Evolutionary conservation across 2,329 filamentous ascomycete genomes (phyloP).

Genomic region (Calonectria fujianensis): DNA sequence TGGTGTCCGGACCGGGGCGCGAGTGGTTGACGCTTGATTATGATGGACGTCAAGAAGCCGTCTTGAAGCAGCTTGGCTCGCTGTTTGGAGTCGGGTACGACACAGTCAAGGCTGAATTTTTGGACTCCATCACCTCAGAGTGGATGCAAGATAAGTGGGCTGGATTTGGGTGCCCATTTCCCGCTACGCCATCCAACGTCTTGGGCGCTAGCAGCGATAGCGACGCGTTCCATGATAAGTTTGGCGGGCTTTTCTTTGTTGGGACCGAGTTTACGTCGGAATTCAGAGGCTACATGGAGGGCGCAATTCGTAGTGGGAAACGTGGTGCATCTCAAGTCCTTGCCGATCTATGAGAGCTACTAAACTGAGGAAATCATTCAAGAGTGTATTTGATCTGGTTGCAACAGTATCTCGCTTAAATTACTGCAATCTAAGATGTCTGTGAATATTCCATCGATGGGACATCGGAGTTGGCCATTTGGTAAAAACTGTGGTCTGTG

Average conservation of each 20-base stretch:
- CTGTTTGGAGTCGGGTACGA: constrained; percentile 32
- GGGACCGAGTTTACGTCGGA: constrained; percentile 41
- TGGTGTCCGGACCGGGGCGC: constrained; percentile 17
- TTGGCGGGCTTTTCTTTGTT: constrained; percentile 39
- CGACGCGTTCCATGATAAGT: background rate
- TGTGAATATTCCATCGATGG: background rate
- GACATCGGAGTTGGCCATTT: background rate
- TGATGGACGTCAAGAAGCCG: background rate
- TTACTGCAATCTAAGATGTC: background rate
- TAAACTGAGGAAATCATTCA: background rate
- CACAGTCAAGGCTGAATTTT: constrained; percentile 28
- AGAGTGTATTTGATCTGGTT: too few species aligned
- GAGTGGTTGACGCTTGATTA: constrained; percentile 19
- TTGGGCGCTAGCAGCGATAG: background rate
- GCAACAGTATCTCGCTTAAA: background rate
- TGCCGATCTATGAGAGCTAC: background rate
- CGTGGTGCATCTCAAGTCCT: constrained; percentile 32
- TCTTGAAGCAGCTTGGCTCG: constrained; percentile 30
- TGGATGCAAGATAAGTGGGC: constrained; percentile 41
- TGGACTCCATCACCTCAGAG: constrained; percentile 29
- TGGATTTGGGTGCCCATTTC: constrained; percentile 36
- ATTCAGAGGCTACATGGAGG: constrained; percentile 45
- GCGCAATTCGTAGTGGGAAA: constrained; percentile 42
- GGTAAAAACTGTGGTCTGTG: background rate
- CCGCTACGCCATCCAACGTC: constrained; percentile 16